These are phyloP conservation scores for Myrmaecium sp. DNA, from an alignment of 2,329 filamentous ascomycete species.

Conservation along the genomic window DNA sequence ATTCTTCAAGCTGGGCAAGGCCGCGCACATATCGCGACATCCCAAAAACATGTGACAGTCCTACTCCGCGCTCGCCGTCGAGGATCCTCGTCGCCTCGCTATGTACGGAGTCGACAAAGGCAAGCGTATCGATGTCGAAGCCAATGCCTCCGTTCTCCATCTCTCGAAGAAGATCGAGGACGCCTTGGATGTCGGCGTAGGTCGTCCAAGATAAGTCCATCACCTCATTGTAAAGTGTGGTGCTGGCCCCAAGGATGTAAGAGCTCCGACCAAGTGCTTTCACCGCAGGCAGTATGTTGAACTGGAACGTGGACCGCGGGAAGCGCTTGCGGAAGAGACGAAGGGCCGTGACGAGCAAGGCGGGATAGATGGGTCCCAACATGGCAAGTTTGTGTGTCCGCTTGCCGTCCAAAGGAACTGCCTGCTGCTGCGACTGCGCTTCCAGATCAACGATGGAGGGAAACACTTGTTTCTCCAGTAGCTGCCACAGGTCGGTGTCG, in stretches of 20 bases:
- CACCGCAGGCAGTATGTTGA: slow-evolving; percentile 48
- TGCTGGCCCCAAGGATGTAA: slow-evolving; percentile 55
- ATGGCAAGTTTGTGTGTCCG: slow-evolving; percentile 28
- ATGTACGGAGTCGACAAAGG: slow-evolving; percentile 21
- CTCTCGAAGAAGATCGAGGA: slow-evolving; percentile 43
- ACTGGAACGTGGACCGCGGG: slow-evolving; percentile 39
- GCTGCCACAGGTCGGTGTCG: slow-evolving; percentile 49
- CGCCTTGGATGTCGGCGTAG: slow-evolving; percentile 38
- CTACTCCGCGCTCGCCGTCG: too few species aligned
- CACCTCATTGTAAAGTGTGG: slow-evolving; percentile 52
- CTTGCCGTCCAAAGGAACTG: neutral
- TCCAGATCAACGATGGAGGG: slow-evolving; percentile 41
- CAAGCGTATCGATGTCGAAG: slow-evolving; percentile 33
- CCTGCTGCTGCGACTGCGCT: slow-evolving; percentile 3
- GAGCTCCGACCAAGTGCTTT: slow-evolving; percentile 51
- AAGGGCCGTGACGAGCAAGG: slow-evolving; percentile 41
- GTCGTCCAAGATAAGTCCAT: slow-evolving; percentile 44
- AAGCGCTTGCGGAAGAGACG: slow-evolving; percentile 42
- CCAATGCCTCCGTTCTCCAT: slow-evolving; percentile 48
- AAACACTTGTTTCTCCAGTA: slow-evolving; percentile 52
- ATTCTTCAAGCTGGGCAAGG: too few species aligned
- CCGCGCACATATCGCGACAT: too few species aligned
- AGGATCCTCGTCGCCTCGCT: too few species aligned
- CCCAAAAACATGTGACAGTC: too few species aligned
- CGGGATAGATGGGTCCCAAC: slow-evolving; percentile 48